Evolutionary conservation across 2,329 filamentous ascomycete genomes (phyloP), one percentile per base, ranked within the genome.

Genomic region (Colletotrichum costaricense): DNA sequence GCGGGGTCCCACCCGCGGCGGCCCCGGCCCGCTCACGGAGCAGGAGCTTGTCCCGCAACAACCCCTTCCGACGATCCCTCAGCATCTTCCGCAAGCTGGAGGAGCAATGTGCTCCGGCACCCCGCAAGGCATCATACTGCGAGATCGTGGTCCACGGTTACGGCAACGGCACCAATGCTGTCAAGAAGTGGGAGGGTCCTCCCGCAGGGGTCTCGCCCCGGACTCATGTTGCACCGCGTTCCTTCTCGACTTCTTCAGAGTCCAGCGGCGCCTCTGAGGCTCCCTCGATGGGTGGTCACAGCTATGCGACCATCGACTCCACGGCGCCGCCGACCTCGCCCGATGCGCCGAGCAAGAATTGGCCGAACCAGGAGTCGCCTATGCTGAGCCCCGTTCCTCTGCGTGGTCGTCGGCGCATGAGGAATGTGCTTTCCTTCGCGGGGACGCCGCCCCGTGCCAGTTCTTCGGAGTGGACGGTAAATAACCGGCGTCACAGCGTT

Each of bases 141-240:
- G 88, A 90, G 76, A 89, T 89, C 33, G 80, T 89, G 0, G 83
- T 89, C 7, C 83, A 86, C 5, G 87, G 87, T 0, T 89, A 90
- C 71, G 88, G 88, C 11, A 89, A 90, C 62, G 87, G 87, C 1
- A 88, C 85, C 2, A 87, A 87, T 46, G 76, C 80, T 2, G 82
- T 84, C 4, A 80, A 74, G 26, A 56, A 81, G 6, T 46, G 24
- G 12, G 14, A 26, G 24, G 33, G 14, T 3, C 35, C 30, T 22
- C 30, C 54, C 28, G 22, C 46, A 7, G 49, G 63, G 35, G 28
- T 64, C n/a, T 64, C 62, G 5, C 62, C 62, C 14, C 26, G 46
- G n/a, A 42, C 26, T 4, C 4, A 14, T 42, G 52, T 64, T 8
- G 67, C 69, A 1, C 22, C 63, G 19, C 75, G 75, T 9, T 75